Evolutionary conservation across 345 rosid genomes (phyloP).

Genomic region (Rhizophora apiculata): DNA sequence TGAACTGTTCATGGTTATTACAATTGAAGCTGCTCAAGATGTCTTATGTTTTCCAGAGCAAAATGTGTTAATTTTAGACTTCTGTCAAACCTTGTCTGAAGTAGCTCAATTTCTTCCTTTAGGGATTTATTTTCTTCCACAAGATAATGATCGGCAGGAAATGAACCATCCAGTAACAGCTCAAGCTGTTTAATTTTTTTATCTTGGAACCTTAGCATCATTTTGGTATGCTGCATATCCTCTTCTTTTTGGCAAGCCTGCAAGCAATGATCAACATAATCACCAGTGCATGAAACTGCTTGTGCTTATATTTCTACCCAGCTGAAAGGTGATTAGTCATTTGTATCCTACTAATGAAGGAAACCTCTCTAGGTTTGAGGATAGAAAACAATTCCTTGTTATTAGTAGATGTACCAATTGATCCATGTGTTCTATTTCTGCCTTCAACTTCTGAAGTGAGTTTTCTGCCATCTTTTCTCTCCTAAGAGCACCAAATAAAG

Average conservation of each 20-base stretch:
- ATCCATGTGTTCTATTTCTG: slow-evolving; percentile 57
- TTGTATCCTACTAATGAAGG: neutral
- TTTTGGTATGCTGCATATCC: slow-evolving; percentile 50
- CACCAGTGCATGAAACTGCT: slow-evolving; percentile 2
- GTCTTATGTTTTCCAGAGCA: slow-evolving; percentile 64
- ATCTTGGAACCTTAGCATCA: slow-evolving; percentile 55
- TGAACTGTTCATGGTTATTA: slow-evolving; percentile 32
- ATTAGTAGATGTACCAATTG: slow-evolving; percentile 50
- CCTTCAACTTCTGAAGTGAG: slow-evolving; percentile 45
- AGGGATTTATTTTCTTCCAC: slow-evolving; percentile 58
- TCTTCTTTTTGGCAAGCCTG: slow-evolving; percentile 64
- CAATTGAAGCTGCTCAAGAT: slow-evolving; percentile 63
- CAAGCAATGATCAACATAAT: slow-evolving; percentile 29
- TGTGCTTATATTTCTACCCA: slow-evolving; percentile 5
- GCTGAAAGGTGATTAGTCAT: neutral
- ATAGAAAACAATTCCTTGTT: slow-evolving; percentile 8
- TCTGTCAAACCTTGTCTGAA: slow-evolving; percentile 49
- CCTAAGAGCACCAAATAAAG: slow-evolving; percentile 56
- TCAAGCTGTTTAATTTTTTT: slow-evolving; percentile 63
- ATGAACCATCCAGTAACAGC: slow-evolving; percentile 39
- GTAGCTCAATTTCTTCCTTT: slow-evolving; percentile 62
- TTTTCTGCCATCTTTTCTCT: slow-evolving; percentile 65
- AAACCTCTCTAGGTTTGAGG: slow-evolving; percentile 2
- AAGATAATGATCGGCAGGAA: slow-evolving; percentile 52
- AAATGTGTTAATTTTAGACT: slow-evolving; percentile 58